Conservation (phyloP, 129 eudicot species). For the Mikania micrantha region DNA sequence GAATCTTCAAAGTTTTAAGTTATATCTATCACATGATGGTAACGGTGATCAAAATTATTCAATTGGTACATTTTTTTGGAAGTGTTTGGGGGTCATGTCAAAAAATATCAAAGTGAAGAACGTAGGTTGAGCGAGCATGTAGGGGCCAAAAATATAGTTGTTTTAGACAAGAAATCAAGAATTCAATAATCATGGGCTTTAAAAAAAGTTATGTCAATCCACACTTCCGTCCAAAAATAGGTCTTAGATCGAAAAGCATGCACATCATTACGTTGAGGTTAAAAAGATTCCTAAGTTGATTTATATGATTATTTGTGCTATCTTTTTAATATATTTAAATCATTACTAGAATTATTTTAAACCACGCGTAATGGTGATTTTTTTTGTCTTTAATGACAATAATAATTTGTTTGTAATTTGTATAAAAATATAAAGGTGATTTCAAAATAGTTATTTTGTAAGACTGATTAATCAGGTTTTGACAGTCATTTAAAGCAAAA, state of each 20-base stretch:
- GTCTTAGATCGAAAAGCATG: not conserved
- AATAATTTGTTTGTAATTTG: too few species aligned
- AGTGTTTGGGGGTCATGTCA: not conserved
- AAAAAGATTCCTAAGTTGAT: not conserved
- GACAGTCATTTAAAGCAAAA: too few species aligned
- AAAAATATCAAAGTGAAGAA: conserved; percentile 1
- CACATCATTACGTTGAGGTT: not conserved
- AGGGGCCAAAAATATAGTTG: conserved; percentile 9
- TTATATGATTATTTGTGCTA: too few species aligned
- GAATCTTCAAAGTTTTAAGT: not conserved
- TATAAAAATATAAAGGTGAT: too few species aligned
- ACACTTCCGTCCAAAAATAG: not conserved
- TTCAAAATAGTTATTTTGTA: too few species aligned
- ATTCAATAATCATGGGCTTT: not conserved
- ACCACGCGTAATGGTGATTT: too few species aligned
- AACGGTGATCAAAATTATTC: not conserved
- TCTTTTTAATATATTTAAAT: too few species aligned
- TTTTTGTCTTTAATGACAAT: too few species aligned
- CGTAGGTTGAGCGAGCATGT: not conserved
- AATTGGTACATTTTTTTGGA: not conserved
- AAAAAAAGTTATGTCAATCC: not conserved
- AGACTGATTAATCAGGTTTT: too few species aligned
- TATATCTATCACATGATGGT: not conserved
- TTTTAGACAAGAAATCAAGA: not conserved
- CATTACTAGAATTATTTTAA: too few species aligned